Evolutionary conservation across 257 asterid genomes (phyloP).

Genomic region (Ocimum tenuiflorum): DNA sequence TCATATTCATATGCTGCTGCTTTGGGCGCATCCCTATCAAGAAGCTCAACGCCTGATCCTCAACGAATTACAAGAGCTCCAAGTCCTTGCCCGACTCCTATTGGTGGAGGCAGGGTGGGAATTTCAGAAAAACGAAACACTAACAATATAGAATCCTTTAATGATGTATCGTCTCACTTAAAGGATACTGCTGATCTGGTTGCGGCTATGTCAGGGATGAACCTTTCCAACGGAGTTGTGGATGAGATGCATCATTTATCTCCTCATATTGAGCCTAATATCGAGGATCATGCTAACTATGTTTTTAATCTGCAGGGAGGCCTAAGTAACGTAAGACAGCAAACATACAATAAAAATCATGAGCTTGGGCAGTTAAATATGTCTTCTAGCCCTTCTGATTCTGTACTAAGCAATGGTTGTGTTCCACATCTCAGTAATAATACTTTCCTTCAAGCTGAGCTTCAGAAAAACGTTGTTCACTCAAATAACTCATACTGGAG

Average conservation of each 20-base stretch:
- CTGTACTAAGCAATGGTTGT: conserved; percentile 33
- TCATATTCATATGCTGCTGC: conserved; percentile 92
- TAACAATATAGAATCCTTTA: conserved; percentile 53
- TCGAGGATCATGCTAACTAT: conserved; percentile 42
- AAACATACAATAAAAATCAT: conserved; percentile 34
- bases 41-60: conserved; percentile 98
- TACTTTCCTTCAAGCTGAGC: conserved; percentile 36
- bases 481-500: conserved; percentile 46
- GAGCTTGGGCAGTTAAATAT: conserved; percentile 35
- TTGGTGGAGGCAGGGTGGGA: conserved; percentile 67
- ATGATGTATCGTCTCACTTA: conserved; percentile 43
- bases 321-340: conserved; percentile 50
- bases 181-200: conserved; percentile 61
- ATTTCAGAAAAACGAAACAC: conserved; percentile 60
- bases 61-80: conserved; percentile 76
- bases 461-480: conserved; percentile 38
- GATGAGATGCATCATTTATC: conserved; percentile 42
- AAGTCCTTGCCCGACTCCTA: conserved; percentile 84
- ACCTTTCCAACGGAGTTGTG: conserved; percentile 53
- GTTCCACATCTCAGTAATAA: conserved; percentile 32
- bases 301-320: conserved; percentile 51
- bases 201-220: conserved; percentile 77
- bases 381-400: conserved; percentile 30
- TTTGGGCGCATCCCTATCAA: conserved; percentile 78
- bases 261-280: conserved; percentile 35